These are phyloP conservation scores for Ilyonectria robusta DNA, from an alignment of 2,329 filamentous ascomycete species.

Conservation along the genomic window DNA sequence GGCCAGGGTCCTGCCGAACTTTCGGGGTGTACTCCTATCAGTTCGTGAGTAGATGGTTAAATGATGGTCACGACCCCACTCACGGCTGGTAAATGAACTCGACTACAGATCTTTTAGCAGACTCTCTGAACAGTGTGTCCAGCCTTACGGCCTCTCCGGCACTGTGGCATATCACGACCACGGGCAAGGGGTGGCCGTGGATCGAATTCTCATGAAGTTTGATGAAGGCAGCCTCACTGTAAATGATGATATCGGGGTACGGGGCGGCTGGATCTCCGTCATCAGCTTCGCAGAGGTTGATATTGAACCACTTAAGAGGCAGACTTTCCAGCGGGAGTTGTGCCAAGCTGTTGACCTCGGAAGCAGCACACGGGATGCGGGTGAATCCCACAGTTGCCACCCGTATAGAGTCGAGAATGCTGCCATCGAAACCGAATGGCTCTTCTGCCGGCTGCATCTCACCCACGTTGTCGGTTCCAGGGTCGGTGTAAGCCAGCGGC, in stretches of 20 bases:
- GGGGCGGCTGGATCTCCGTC: not conserved
- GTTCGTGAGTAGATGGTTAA: not conserved
- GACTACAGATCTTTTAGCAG: not conserved
- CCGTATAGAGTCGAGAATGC: not conserved
- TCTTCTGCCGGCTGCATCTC: not conserved
- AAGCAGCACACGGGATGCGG: not conserved
- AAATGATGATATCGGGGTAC: not conserved
- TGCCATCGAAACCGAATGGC: not conserved
- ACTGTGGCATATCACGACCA: constrained; percentile 8
- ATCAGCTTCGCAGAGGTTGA: constrained; percentile 1
- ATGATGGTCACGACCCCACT: not conserved
- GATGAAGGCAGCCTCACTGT: constrained; percentile 6
- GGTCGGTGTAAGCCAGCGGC: constrained; percentile 50
- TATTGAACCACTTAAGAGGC: constrained; percentile 11
- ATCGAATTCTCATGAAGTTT: constrained; percentile 1
- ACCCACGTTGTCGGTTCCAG: not conserved
- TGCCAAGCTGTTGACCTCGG: constrained; percentile 1
- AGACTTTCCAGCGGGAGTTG: constrained; percentile 11
- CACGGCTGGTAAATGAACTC: constrained; percentile 11
- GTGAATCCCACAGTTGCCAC: constrained; percentile 5
- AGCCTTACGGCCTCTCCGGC: not conserved
- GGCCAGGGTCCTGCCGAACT: constrained; percentile 2
- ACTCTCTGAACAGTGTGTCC: not conserved
- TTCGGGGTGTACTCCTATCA: constrained; percentile 1
- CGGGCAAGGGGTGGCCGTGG: not conserved